Evolutionary conservation across 208 protist species (phyloP), one percentile per base, ranked within the genome.

Genomic region (Naegleria gruberi): DNA sequence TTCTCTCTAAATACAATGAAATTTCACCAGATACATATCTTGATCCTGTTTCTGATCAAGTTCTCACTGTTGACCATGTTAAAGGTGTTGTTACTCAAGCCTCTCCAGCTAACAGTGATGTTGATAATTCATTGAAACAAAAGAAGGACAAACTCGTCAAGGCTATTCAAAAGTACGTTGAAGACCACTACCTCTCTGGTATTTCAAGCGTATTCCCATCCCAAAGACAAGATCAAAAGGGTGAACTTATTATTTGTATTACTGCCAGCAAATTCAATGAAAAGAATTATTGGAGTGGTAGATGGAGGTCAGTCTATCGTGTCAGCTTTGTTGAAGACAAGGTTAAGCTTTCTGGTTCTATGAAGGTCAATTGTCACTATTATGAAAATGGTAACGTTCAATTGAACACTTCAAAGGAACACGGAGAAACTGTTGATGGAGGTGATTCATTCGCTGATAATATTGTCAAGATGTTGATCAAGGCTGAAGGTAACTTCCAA

Each of bases 381-480:
- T 92, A 92, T 89, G 91, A 92, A 34, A 90, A 92, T 42, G 91
- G 91, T 42, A 92, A 92, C 34, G 91, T 92, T 83, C 91, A 92
- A 87, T 82, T 92, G 17, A 87, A 91, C 82, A 85, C 91, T 51
- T 82, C 51, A 30, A 92, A 88, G 30, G 89, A 91, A 26, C 41
- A 92, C 42, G 47, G 30, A 34, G 57, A 90, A 40, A 90, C 89
- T 90, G 44, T 91, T 41, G 45, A 74, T 42, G 15, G 17, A 23
- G 30, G 26, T 45, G 41, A 87, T 45, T 8, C 7, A 10, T 41
- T 40, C 3, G 84, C 84, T 42, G 51, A 74, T 15, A 37, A 51
- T 37, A 40, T 92, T 74, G 74, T n/a, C 17, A 89, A 90, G n/a
- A 26, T 89, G 5, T 83, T 92, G 19, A 47, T 10, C 15, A 92